Base-by-base conservation (phyloP, 495 filamentous ascomycete genomes). In the Aspergillus cavernicola region DNA sequence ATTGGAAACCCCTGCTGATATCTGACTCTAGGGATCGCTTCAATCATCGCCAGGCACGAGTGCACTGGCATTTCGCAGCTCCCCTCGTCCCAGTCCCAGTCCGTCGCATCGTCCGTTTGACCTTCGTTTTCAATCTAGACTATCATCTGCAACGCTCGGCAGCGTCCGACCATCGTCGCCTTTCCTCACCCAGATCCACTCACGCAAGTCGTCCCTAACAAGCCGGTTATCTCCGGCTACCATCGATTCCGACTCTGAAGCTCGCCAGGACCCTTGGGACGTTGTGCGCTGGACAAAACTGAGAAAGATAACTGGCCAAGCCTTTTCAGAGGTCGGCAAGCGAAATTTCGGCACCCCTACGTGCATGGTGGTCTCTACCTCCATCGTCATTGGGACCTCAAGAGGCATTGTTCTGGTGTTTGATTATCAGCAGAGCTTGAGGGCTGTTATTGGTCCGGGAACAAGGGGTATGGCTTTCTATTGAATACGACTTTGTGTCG, bases 201-300 rank as follows among this genome's bases (percentile, higher is more conserved):
- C 89, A 19, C 85, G 93, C 39, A 85, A 88, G 46, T 83, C 85
- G 7, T 98, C 89, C 22, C 56, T 84, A 48, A 70, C 70, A 53
- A 84, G 85, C 63, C 76, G 84, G 33, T 50, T 73, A 7, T 81
- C 53, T 6, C 83, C 51, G 58, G 76, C 16, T 75, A 85, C 63
- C 35, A 74, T 57, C 65, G 80, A 65, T 39, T 65, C 69, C 15
- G 88, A 86, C 46, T 69, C 74, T 15, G 89, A 90, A 36, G 81
- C 80, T 4, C 77, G 80, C 0, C 76, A 68, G 59, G 82, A 87
- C 8, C 93, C 92, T 18, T 99, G 93, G 93, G 93, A 97, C 66
- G 90, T 97, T 51, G 85, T 99, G 45, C 77, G 90, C 66, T 99
- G 93, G 93, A 97, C 91, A 0, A 96, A 89, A 65, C 66, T 99